Evolutionary conservation across 306 rosid species (phyloP), one percentile per base, ranked within the genome.

Genomic region (Boehmeria nivea): DNA sequence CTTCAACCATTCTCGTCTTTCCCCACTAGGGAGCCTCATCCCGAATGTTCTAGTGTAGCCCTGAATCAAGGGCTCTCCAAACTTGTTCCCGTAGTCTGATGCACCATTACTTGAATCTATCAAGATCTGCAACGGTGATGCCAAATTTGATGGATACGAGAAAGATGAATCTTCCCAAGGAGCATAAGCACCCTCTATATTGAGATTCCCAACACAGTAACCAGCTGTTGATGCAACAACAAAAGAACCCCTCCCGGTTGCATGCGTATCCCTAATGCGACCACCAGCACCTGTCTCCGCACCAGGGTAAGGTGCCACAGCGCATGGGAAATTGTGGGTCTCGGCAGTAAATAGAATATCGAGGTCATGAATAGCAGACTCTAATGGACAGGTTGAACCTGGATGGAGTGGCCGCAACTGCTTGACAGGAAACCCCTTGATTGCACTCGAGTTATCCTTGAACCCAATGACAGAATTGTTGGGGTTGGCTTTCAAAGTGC

Each of bases 1-100:
- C 79, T 89, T 89, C 84, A 89, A 68, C 97, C 97, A 86, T 84
- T 89, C 97, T 25, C 95, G 76, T 50, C 97, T 83, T 43, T 89
- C 95, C 53, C 95, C 95, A 63, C 81, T 79, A 38, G 97, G 95
- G 49, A 89, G 85, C 77, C 97, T 79, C 87, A 85, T 86, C 57
- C 97, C 97, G 57, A 89, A 89, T 22, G 94, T 86, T 76, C 97
- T 81, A 61, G 95, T 83, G 68, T 79, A 89, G 27, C 97, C 97
- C 67, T 86, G 97, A 76, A 89, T 86, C 78, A 89, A 66, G n/a
- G 97, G 97, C 80, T 89, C 97, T 51, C 97, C 97, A 73, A 89
- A 89, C 79, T 89, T 89, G 68, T 89, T 89, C 54, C 97, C 97
- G 25, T 89, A 89, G 77, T 89, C 95, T 6, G 97, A 86, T 61